A percentile compares a stretch with the other conserved stretches of the same genome.
These are phyloP conservation scores for Eutrema japonicum DNA, from an alignment of 345 rosid species.

Conservation along the genomic window DNA sequence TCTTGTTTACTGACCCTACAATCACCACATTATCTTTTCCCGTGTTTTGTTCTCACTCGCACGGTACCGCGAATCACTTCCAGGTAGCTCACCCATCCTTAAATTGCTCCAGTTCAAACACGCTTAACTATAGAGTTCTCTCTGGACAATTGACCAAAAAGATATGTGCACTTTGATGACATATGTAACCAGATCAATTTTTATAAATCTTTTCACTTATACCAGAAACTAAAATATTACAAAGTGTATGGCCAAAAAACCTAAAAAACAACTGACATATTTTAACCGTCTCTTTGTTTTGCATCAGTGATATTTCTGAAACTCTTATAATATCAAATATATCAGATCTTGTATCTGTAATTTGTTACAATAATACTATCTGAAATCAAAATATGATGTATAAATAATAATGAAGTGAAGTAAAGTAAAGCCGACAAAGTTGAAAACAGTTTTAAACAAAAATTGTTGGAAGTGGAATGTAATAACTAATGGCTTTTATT, in stretches of 20 bases:
- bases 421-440: conserved; percentile 34
- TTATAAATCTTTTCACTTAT: too few species aligned
- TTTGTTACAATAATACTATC: background rate
- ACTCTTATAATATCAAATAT: background rate
- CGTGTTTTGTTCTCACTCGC: too few species aligned
- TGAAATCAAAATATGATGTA: background rate
- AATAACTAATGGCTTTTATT: background rate
- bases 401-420: conserved; percentile 12
- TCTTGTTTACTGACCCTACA: too few species aligned
- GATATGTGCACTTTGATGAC: too few species aligned
- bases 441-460: conserved; percentile 26
- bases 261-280: background rate
- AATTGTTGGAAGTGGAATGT: conserved; percentile 30
- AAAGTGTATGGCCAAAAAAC: background rate
- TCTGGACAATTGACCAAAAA: too few species aligned
- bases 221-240: too few species aligned
- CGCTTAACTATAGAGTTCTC: too few species aligned
- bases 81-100: too few species aligned
- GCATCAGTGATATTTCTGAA: background rate
- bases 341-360: background rate
- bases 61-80: too few species aligned
- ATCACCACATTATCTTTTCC: too few species aligned
- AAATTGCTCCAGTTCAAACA: too few species aligned
- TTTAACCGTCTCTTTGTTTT: background rate
- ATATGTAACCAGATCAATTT: too few species aligned